Base-by-base conservation (phyloP, 768 basidiomycete species). In the Naematelia aurantialba region DNA sequence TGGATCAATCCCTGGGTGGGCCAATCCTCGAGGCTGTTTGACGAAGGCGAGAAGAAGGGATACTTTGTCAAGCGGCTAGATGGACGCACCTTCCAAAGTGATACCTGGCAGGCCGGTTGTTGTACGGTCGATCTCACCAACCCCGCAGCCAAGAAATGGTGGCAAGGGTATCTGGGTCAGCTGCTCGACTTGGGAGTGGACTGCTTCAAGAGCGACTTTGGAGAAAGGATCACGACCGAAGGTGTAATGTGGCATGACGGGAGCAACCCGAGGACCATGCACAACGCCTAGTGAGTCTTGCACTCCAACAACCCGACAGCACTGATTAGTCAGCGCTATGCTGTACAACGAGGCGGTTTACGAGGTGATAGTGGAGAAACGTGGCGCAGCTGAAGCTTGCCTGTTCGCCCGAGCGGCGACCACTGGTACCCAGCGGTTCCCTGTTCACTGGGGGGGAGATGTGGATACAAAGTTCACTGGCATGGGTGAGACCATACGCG, bases 1-100 rank as follows among this genome's bases (percentile, higher is more conserved):
- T 59, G 58, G 58, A 59, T 59, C 51, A 59, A 59, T 45, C 52
- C 58, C 14, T 59, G 52, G 42, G 52, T 59, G 19, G 58, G 52
- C 4, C 58, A 59, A 25, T 51, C 54, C 11, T 59, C 58, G 12
- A 21, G 58, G 22, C 24, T 59, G 52, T 59, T 59, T 27, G 39
- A 31, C 2, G 58, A 59, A 27, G 58, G 58, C 11, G 58, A 59
- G 25, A 44, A 39, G 19, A 45, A 44, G 39, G 58, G 58, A 3
- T 59, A 59, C 30, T 59, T 59, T 27, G 42, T 59, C 17, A 53
- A 55, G 31, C 52, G 58, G 11, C 13, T 30, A 42, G 31, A 27
- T n/a, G 58, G 58, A 4, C 26, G 26, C 27, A 47, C 45, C 0
- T 55, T 55, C 22, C 58, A 59, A 24, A 44, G 52, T 10, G 58